Conservation (phyloP, 495 filamentous ascomycete species). For the Neurospora sp. region DNA sequence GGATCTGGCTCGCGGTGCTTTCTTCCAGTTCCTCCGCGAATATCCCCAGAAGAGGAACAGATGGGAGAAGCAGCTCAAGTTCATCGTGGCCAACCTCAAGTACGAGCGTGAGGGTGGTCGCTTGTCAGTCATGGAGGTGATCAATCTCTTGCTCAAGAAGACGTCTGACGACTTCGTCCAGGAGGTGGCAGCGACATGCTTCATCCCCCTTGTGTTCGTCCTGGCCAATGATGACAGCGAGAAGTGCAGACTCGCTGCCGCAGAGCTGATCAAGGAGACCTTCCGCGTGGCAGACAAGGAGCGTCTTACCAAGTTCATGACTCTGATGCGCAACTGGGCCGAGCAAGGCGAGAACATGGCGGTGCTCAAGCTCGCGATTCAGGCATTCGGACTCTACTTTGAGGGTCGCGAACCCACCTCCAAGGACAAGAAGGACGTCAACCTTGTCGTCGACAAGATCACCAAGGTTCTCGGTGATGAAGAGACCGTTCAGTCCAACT, state of each 20-base stretch:
- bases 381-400: conserved; percentile 73
- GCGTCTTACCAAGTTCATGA: conserved; percentile 53
- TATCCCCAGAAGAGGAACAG: conserved; percentile 86
- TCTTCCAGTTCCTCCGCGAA: conserved; percentile 87
- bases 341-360: conserved; percentile 58
- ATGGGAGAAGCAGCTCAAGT: conserved; percentile 78
- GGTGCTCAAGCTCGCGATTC: conserved; percentile 62
- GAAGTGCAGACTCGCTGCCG: conserved; percentile 78
- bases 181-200: conserved; percentile 70
- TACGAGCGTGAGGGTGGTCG: conserved; percentile 82
- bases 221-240: conserved; percentile 80
- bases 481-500: conserved; percentile 43
- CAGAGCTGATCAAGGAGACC: conserved; percentile 63
- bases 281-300: conserved; percentile 74
- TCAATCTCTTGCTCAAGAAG: conserved; percentile 75
- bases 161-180: conserved; percentile 69
- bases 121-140: conserved; percentile 81
- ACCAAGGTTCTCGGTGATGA: conserved; percentile 38
- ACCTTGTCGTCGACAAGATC: conserved; percentile 32
- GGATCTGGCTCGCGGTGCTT: conserved; percentile 77
- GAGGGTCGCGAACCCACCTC: conserved; percentile 47
- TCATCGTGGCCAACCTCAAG: conserved; percentile 81
- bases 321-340: conserved; percentile 65
- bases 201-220: conserved; percentile 74
- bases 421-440: conserved; percentile 52